phyloP scores from a whole-genome alignment of 1,284 basidiomycete species.

The Cutaneotrichosporon cutaneum region DNA sequence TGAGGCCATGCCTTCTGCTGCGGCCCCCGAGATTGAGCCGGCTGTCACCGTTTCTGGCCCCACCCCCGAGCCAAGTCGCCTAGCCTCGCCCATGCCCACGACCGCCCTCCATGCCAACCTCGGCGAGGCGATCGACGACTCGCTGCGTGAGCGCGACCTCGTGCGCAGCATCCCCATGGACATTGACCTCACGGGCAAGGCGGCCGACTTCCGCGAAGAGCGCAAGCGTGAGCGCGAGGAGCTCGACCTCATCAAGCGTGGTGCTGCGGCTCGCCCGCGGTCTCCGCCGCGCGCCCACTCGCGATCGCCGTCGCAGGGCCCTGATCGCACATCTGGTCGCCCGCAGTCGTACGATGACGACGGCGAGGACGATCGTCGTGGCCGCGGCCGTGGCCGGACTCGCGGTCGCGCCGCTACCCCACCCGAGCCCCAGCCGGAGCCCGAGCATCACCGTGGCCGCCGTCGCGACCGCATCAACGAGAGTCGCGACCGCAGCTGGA shows the following conservation, averaged over 20 bases:
- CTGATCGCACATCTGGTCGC: neutral
- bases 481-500: slow-evolving; percentile 25
- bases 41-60: neutral
- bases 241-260: slow-evolving; percentile 21
- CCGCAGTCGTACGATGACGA: slow-evolving; percentile 26
- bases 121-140: slow-evolving; percentile 12
- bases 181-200: slow-evolving; percentile 37
- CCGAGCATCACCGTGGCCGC: slow-evolving; percentile 19
- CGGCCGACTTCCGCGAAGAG: slow-evolving; percentile 25
- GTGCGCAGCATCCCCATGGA: slow-evolving; percentile 49
- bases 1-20: neutral
- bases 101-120: slow-evolving; percentile 7
- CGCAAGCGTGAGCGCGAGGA: slow-evolving; percentile 31
- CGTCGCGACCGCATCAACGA: slow-evolving; percentile 22
- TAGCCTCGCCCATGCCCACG: slow-evolving; percentile 29
- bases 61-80: slow-evolving; percentile 9
- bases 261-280: slow-evolving; percentile 2
- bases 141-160: slow-evolving; percentile 25
- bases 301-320: slow-evolving; percentile 17
- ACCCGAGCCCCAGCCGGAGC: slow-evolving; percentile 5
- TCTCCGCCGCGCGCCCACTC: slow-evolving; percentile 13
- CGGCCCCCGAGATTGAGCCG: neutral
- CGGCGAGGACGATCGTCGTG: slow-evolving; percentile 6
- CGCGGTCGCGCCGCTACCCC: slow-evolving; percentile 10
- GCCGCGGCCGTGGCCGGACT: slow-evolving; percentile 14